Conservation (phyloP, 2,329 filamentous ascomycete genomes). For the Fusarium sp. region DNA sequence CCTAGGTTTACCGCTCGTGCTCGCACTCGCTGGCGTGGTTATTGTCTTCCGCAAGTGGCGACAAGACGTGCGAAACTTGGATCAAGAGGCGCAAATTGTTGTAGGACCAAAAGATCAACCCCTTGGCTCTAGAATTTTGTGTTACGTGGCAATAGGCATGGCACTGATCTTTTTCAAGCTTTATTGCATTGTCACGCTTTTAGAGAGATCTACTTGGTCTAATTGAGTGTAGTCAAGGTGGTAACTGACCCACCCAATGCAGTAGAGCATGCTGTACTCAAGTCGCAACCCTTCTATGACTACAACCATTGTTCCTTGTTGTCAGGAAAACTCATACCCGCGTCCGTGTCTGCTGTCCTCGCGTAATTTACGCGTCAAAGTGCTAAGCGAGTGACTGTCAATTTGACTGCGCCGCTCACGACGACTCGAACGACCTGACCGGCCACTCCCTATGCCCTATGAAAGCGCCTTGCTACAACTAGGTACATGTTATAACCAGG, state of each 20-base stretch:
- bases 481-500: not conserved
- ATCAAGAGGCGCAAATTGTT: not conserved
- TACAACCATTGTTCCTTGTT: not conserved
- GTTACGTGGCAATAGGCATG: not conserved
- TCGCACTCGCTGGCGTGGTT: not conserved
- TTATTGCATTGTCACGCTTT: not conserved
- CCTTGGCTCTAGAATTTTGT: not conserved
- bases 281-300: not conserved
- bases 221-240: not conserved
- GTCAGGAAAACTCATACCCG: not conserved
- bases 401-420: not conserved
- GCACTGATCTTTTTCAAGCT: not conserved
- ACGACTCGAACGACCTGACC: not conserved
- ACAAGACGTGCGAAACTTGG: not conserved
- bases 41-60: not conserved
- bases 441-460: not conserved
- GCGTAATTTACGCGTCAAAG: not conserved
- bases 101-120: not conserved
- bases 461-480: not conserved
- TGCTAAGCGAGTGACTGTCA: not conserved
- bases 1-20: not conserved
- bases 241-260: not conserved
- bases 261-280: not conserved
- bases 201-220: not conserved
- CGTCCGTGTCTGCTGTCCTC: not conserved